These are phyloP conservation scores for Neoascochyta sp. DNA, from an alignment of 2,329 filamentous ascomycete species.

Conservation along the genomic window DNA sequence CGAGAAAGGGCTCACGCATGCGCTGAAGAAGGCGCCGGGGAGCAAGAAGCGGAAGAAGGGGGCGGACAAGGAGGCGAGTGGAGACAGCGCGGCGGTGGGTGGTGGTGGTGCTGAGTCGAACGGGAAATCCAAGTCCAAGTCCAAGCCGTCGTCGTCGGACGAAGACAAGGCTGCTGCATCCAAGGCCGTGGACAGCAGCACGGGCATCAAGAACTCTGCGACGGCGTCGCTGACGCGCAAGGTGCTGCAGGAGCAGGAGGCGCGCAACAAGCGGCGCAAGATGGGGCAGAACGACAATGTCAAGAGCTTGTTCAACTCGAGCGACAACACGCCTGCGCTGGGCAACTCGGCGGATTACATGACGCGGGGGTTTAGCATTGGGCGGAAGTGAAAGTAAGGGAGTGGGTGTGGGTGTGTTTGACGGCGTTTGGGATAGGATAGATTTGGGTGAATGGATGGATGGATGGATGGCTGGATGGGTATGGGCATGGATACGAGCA, in stretches of 20 bases:
- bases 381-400: slow-evolving; percentile 27
- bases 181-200: slow-evolving; percentile 1
- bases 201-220: slow-evolving; percentile 79
- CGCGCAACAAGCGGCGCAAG: slow-evolving; percentile 74
- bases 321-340: slow-evolving; percentile 30
- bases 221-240: slow-evolving; percentile 82
- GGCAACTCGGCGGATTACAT: slow-evolving; percentile 50
- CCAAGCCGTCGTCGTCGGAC: slow-evolving; percentile 15
- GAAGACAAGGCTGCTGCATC: slow-evolving; percentile 21
- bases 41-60: slow-evolving; percentile 68
- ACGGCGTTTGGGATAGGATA: no score
- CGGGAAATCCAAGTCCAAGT: slow-evolving; percentile 8
- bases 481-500: no score
- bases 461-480: no score
- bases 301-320: slow-evolving; percentile 46
- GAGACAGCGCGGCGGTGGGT: slow-evolving; percentile 12
- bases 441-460: no score
- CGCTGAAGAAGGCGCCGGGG: slow-evolving; percentile 71
- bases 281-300: slow-evolving; percentile 54
- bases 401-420: no score
- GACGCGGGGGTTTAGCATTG: slow-evolving; percentile 47
- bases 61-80: slow-evolving; percentile 27
- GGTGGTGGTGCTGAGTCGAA: slow-evolving; percentile 4
- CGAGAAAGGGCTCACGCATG: slow-evolving; percentile 73
- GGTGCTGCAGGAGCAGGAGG: slow-evolving; percentile 82